These are phyloP conservation scores for Fusarium lyarnte DNA, from an alignment of 2,329 filamentous ascomycete species.

Conservation along the genomic window DNA sequence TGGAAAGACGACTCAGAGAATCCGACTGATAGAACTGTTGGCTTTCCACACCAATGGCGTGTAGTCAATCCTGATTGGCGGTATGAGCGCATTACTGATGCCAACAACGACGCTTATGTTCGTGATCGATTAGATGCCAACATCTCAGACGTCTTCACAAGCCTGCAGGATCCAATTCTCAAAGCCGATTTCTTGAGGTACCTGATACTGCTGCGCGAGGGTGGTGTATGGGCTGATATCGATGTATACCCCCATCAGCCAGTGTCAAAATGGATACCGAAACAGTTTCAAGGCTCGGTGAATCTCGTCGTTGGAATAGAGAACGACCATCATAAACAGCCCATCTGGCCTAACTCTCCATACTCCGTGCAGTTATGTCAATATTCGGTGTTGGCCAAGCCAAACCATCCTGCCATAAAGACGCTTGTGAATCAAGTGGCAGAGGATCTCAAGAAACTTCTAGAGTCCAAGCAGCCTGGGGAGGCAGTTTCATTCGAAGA, in stretches of 20 bases:
- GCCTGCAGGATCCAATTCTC: conserved; percentile 60
- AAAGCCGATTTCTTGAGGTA: conserved; percentile 71
- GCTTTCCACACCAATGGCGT: conserved; percentile 42
- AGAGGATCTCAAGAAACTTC: conserved; percentile 40
- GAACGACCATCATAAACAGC: conserved; percentile 61
- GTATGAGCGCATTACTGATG: conserved; percentile 45
- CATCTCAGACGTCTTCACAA: conserved; percentile 59
- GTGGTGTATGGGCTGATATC: conserved; percentile 77
- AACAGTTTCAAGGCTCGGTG: conserved; percentile 59
- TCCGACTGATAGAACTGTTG: conserved; percentile 42
- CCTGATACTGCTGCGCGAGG: conserved; percentile 70
- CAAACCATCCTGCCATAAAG: conserved; percentile 73
- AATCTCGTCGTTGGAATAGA: conserved; percentile 78
- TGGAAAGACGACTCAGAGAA: conserved; percentile 45
- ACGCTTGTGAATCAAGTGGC: conserved; percentile 74
- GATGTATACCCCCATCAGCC: conserved; percentile 73
- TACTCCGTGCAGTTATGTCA: conserved; percentile 81
- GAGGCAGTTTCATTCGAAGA: conserved; percentile 41
- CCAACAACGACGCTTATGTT: conserved; percentile 54
- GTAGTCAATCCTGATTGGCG: conserved; percentile 40
- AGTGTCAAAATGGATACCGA: conserved; percentile 73
- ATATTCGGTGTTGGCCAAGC: conserved; percentile 79
- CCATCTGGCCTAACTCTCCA: conserved; percentile 63
- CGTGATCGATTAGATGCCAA: conserved; percentile 72
- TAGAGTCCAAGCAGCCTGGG: conserved; percentile 24